A percentile compares a stretch with the other conserved stretches of the same genome.
phyloP scores from a whole-genome alignment of 2,329 filamentous ascomycete species.

The Penicillium vulpinum region DNA sequence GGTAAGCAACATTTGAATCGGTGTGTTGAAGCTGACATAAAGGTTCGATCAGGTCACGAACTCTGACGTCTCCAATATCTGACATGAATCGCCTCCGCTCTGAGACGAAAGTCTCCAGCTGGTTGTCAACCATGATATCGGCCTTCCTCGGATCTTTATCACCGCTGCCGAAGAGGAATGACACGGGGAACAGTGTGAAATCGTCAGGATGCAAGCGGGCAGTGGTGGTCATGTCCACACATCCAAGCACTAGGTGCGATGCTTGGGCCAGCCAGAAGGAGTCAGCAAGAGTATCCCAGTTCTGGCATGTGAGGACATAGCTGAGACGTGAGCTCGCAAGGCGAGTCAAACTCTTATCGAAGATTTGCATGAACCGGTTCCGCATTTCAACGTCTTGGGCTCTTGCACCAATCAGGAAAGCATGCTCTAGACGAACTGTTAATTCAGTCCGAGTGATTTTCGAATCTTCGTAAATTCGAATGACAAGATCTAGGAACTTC shows the following conservation, averaged over 20 bases:
- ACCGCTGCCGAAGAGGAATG: conserved; percentile 71
- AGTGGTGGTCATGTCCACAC: conserved; percentile 78
- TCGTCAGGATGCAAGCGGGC: conserved; percentile 81
- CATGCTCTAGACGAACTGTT: conserved; percentile 95
- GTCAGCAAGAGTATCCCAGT: conserved; percentile 93
- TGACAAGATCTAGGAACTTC: conserved; percentile 93
- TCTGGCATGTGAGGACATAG: conserved; percentile 87
- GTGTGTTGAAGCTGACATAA: conserved; percentile 89
- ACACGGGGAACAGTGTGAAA: conserved; percentile 74
- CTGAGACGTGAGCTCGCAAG: conserved; percentile 84
- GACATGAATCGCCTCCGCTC: conserved; percentile 79
- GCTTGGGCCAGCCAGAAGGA: conserved; percentile 98
- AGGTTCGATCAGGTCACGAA: conserved; percentile 85
- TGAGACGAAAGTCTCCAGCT: conserved; percentile 75
- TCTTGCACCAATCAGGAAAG: conserved; percentile 91
- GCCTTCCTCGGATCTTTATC: conserved; percentile 65
- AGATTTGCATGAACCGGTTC: conserved; percentile 93
- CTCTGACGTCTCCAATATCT: conserved; percentile 81
- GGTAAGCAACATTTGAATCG: conserved; percentile 76
- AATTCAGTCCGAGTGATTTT: conserved; percentile 94
- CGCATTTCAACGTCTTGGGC: conserved; percentile 95
- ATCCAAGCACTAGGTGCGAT: conserved; percentile 86
- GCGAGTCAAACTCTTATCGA: conserved; percentile 91
- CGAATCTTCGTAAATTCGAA: conserved; percentile 96
- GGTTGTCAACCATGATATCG: conserved; percentile 74